phyloP scores from a whole-genome alignment of 2,329 filamentous ascomycete genomes.

The Fusarium guadeloupense region DNA sequence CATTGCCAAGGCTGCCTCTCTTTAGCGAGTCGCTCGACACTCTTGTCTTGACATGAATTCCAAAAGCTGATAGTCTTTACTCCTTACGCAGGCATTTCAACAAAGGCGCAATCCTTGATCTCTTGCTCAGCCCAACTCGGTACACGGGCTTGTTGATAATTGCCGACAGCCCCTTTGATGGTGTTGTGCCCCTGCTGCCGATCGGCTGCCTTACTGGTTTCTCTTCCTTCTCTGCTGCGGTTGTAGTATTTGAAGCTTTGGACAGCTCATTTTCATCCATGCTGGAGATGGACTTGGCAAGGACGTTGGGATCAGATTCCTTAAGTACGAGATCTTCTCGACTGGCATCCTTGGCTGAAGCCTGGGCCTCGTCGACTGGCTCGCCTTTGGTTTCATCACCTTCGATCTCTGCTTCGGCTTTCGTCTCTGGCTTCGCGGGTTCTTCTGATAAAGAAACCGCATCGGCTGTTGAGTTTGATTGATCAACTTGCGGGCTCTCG shows the following conservation, averaged over 20 bases:
- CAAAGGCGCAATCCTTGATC: slow-evolving; percentile 60
- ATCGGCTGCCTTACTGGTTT: slow-evolving; percentile 3
- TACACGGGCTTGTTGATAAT: slow-evolving; percentile 53
- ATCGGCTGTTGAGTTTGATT: neutral
- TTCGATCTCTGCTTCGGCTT: neutral
- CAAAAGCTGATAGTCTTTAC: neutral
- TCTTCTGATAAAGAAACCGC: slow-evolving; percentile 6
- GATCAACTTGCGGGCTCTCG: slow-evolving; percentile 9
- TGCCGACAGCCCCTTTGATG: slow-evolving; percentile 32
- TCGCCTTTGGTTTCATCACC: slow-evolving; percentile 9
- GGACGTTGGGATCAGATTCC: slow-evolving; percentile 14
- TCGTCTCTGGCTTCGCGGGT: slow-evolving; percentile 8
- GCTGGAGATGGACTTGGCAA: neutral
- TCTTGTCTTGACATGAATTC: neutral
- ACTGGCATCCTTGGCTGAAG: neutral
- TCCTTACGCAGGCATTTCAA: slow-evolving; percentile 66
- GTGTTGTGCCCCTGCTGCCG: slow-evolving; percentile 11
- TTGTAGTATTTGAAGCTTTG: neutral
- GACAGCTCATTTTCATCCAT: slow-evolving; percentile 2
- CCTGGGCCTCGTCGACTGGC: neutral
- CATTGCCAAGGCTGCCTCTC: neutral
- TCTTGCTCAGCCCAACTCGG: slow-evolving; percentile 62
- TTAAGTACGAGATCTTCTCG: slow-evolving; percentile 14
- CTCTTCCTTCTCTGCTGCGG: slow-evolving; percentile 5
- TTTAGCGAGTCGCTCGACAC: neutral